Conservation (phyloP, 2,329 filamentous ascomycete genomes). For the Fusarium nurragi region DNA sequence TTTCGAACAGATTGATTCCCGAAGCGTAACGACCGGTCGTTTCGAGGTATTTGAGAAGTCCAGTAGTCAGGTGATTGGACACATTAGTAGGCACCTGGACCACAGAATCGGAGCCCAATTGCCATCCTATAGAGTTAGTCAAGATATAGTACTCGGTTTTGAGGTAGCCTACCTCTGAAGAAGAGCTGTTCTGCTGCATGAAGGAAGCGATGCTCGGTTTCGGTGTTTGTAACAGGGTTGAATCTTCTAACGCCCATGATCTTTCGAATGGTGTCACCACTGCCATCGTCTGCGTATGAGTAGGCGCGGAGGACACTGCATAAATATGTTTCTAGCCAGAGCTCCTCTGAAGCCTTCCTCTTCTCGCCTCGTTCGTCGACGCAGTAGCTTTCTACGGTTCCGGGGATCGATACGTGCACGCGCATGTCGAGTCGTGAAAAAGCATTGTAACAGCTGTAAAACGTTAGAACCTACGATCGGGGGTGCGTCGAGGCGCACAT, state of each 20-base stretch:
- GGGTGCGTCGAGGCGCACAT: conserved; percentile 44
- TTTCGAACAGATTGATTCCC: conserved; percentile 97
- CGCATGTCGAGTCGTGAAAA: conserved; percentile 98
- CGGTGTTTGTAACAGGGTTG: conserved; percentile 98
- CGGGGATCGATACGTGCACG: conserved; percentile 96
- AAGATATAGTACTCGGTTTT: not conserved
- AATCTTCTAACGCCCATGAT: conserved; percentile 97
- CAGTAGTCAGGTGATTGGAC: conserved; percentile 94
- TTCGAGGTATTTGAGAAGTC: conserved; percentile 91
- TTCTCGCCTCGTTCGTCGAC: conserved; percentile 97
- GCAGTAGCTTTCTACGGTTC: conserved; percentile 96
- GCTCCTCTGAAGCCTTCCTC: conserved; percentile 87
- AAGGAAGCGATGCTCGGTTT: conserved; percentile 95
- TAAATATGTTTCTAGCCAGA: conserved; percentile 98
- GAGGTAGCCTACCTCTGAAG: conserved; percentile 74
- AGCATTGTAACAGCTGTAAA: conserved; percentile 88
- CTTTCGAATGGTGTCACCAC: conserved; percentile 92
- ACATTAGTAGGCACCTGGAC: conserved; percentile 98
- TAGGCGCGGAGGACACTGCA: conserved; percentile 95
- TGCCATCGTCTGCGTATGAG: conserved; percentile 95
- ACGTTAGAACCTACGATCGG: conserved; percentile 12
- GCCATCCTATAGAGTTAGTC: conserved; percentile 72
- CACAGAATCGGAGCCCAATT: conserved; percentile 94
- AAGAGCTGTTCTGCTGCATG: conserved; percentile 95
- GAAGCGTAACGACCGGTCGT: conserved; percentile 95